These are phyloP conservation scores for Gastrodia elata DNA, from an alignment of 106 monocot genomes.

Conservation along the genomic window DNA sequence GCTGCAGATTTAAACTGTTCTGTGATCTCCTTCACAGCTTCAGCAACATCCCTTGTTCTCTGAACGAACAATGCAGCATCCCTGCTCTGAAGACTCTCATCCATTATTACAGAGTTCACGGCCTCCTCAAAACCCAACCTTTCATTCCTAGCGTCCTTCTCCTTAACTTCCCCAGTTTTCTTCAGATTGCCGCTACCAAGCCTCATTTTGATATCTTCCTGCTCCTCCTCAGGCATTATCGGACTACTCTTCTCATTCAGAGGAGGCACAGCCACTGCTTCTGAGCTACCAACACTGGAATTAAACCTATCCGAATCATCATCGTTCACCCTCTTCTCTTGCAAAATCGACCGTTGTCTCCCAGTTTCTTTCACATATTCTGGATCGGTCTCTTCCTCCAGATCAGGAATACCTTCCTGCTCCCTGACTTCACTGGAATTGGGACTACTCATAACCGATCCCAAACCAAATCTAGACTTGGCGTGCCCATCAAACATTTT, in stretches of 20 bases:
- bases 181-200: background rate
- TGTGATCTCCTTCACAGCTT: conserved; percentile 67
- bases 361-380: conserved; percentile 28
- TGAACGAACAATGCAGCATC: conserved; percentile 9
- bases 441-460: conserved; percentile 52
- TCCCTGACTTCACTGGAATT: conserved; percentile 80
- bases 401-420: conserved; percentile 83
- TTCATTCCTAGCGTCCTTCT: conserved; percentile 23
- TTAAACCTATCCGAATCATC: conserved; percentile 3
- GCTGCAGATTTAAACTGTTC: conserved; percentile 52
- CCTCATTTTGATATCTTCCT: conserved; percentile 1
- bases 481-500: conserved; percentile 22
- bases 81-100: conserved; percentile 11
- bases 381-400: conserved; percentile 77
- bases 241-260: conserved; percentile 12
- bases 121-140: conserved; percentile 37
- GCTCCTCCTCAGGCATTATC: conserved; percentile 4
- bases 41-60: conserved; percentile 41
- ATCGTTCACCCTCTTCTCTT: conserved; percentile 17
- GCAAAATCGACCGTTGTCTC: conserved; percentile 10
- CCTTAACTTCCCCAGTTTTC: conserved; percentile 4
- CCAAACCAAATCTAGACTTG: conserved; percentile 13
- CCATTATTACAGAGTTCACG: conserved; percentile 6
- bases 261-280: conserved; percentile 11
- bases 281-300: conserved; percentile 17